A percentile compares a stretch with the other conserved stretches of the same genome.
These are phyloP conservation scores for Aechmea fasciata DNA, from an alignment of 176 grass and related monocot genomes.

Conservation along the genomic window DNA sequence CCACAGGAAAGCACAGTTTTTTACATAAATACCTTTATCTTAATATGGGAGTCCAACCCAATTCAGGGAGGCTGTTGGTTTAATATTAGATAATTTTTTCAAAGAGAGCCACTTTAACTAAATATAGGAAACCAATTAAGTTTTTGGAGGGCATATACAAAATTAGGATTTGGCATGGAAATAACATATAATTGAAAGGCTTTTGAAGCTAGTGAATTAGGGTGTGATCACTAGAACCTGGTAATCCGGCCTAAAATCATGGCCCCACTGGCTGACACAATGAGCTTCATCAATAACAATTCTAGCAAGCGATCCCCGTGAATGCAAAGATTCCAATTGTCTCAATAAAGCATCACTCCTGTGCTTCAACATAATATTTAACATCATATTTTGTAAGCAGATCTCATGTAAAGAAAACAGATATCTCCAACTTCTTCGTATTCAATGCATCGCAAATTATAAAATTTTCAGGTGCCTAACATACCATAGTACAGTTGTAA, in stretches of 20 bases:
- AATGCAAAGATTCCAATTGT: slow-evolving; percentile 49
- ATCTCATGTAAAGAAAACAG: not conserved
- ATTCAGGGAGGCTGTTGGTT: no score
- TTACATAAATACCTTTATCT: no score
- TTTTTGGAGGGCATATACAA: not conserved
- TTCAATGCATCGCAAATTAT: not conserved
- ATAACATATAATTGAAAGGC: not conserved
- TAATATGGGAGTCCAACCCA: no score
- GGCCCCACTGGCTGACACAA: slow-evolving; percentile 98
- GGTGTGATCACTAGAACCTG: slow-evolving; percentile 28
- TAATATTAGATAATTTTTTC: no score
- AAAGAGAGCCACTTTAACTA: no score
- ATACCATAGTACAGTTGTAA: not conserved
- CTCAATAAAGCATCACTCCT: slow-evolving; percentile 68
- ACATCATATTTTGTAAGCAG: not conserved
- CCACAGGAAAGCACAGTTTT: no score
- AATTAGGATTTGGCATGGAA: not conserved
- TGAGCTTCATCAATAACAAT: slow-evolving; percentile 99
- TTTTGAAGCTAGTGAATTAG: not conserved
- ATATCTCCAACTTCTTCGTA: not conserved
- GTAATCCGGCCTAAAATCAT: slow-evolving; percentile 97
- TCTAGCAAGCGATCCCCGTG: slow-evolving; percentile 56
- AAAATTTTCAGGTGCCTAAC: not conserved
- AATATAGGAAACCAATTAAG: not conserved
- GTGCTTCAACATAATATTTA: slow-evolving; percentile 2